phyloP scores from a whole-genome alignment of 306 rosid genomes.

The Notholithocarpus densiflorus region DNA sequence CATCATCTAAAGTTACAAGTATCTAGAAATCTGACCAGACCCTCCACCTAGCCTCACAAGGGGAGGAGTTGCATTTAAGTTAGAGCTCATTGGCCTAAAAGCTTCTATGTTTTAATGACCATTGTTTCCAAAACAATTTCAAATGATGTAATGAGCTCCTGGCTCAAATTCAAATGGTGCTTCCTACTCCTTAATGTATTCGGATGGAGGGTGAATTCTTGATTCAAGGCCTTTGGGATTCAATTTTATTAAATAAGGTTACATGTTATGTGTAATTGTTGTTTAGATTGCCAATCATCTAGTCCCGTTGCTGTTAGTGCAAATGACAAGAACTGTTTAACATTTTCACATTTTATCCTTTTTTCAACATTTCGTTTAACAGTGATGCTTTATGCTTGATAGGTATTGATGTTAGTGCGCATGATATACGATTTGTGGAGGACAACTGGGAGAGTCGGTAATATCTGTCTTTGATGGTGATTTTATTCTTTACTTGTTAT shows the following conservation, averaged over 20 bases:
- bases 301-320: constrained; percentile 48
- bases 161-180: background rate
- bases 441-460: constrained; percentile 99
- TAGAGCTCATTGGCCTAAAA: background rate
- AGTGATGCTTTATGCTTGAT: constrained; percentile 29
- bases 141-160: background rate
- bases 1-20: too few species aligned
- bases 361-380: constrained; percentile 25
- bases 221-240: background rate
- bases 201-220: background rate
- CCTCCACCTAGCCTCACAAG: too few species aligned
- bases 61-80: too few species aligned
- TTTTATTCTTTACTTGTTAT: background rate
- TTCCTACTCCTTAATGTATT: background rate
- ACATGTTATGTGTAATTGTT: constrained; percentile 21
- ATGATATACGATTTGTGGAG: constrained; percentile 98
- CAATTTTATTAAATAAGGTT: constrained; percentile 17
- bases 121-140: background rate
- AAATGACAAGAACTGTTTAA: constrained; percentile 81
- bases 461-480: constrained; percentile 17
- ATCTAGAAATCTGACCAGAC: too few species aligned
- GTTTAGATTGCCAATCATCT: background rate
- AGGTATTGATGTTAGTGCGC: constrained; percentile 88
- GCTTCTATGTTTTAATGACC: background rate
- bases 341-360: constrained; percentile 4